These are phyloP conservation scores for Xylaria scruposa DNA, from an alignment of 495 filamentous ascomycete species.

Conservation along the genomic window DNA sequence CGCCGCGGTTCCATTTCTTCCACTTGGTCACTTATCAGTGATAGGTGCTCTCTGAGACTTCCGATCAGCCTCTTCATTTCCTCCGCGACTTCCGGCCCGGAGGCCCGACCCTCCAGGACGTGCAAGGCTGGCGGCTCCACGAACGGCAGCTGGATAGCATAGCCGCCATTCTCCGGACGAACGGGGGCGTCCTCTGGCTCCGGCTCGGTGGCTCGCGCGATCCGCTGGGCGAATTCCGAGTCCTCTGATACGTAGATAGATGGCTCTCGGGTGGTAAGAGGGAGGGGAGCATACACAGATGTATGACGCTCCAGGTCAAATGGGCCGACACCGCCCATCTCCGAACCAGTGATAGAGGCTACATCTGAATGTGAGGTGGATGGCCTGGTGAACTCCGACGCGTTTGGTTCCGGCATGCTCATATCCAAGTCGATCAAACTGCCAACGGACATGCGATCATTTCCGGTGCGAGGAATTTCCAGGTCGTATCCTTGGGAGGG, in stretches of 20 bases:
- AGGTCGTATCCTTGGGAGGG: conserved; percentile 51
- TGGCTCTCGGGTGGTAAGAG: conserved; percentile 49
- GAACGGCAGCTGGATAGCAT: conserved; percentile 41
- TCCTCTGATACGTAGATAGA: conserved; percentile 61
- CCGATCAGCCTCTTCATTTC: conserved; percentile 62
- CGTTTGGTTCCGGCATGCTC: conserved; percentile 47
- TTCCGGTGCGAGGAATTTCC: conserved; percentile 24
- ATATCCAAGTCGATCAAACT: conserved; percentile 62
- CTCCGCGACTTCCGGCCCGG: conserved; percentile 54
- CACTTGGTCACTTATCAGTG: conserved; percentile 39
- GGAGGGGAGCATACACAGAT: conserved; percentile 53
- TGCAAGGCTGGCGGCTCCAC: conserved; percentile 53
- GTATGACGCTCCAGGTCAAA: conserved; percentile 63
- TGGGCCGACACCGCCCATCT: conserved; percentile 55
- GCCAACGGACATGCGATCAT: conserved; percentile 51
- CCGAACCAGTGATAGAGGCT: conserved; percentile 52
- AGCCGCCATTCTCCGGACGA: conserved; percentile 16
- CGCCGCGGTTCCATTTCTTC: conserved; percentile 37
- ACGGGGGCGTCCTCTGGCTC: conserved; percentile 29
- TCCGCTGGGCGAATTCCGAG: conserved; percentile 40
- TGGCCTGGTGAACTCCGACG: conserved; percentile 49
- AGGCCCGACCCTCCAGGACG: conserved; percentile 60
- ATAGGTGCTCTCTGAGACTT: conserved; percentile 54
- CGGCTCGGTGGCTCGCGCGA: conserved; percentile 16
- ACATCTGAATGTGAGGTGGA: conserved; percentile 63